phyloP scores from a whole-genome alignment of 345 rosid genomes.

The Populus nigra region DNA sequence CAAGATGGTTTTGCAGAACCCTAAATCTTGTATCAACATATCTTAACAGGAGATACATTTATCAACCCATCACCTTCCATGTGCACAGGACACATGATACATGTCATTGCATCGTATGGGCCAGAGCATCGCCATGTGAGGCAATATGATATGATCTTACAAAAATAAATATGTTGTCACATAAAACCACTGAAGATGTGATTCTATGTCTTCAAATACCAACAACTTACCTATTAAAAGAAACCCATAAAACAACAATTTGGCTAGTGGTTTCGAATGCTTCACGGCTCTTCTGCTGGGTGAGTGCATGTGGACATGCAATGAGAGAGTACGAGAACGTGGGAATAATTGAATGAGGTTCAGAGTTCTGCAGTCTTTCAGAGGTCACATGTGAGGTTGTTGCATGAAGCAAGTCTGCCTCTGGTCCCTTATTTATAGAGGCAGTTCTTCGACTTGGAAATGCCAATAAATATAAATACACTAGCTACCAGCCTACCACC shows the following conservation, averaged over 20 bases:
- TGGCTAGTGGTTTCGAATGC: background rate
- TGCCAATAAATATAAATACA: constrained; percentile 18
- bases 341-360: constrained; percentile 49
- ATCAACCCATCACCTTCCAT: constrained; percentile 7
- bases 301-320: constrained; percentile 44
- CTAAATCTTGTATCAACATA: background rate
- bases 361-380: constrained; percentile 33
- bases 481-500: background rate
- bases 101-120: background rate
- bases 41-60: background rate
- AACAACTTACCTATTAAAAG: background rate
- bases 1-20: background rate
- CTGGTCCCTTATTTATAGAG: constrained; percentile 29
- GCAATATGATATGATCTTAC: background rate
- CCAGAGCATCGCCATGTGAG: constrained; percentile 18
- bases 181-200: background rate
- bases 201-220: background rate
- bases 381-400: constrained; percentile 42
- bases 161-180: background rate
- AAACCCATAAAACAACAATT: background rate
- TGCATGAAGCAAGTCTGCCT: constrained; percentile 15
- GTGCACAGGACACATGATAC: constrained; percentile 4
- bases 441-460: constrained; percentile 16
- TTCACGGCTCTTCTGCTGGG: constrained; percentile 38
- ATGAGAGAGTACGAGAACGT: constrained; percentile 38